Conservation (phyloP, 2,329 filamentous ascomycete genomes). For the Bretziella fagacearum region DNA sequence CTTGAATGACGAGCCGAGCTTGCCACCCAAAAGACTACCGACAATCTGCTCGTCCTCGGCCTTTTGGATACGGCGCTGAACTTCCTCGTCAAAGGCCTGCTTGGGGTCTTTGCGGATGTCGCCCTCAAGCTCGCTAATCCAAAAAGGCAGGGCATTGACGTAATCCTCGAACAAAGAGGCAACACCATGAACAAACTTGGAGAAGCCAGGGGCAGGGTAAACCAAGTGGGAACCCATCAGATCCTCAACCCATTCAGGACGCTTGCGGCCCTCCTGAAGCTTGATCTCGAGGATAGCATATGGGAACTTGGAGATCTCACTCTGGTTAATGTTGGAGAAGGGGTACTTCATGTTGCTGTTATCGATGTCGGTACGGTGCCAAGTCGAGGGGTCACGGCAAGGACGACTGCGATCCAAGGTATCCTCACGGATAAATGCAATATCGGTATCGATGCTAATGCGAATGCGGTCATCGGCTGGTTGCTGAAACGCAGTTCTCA, state of each 20-base stretch:
- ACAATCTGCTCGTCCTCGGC: slow-evolving; percentile 80
- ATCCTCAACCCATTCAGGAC: slow-evolving; percentile 75
- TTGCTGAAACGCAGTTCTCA: slow-evolving; percentile 89
- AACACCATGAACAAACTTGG: slow-evolving; percentile 90
- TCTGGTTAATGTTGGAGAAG: slow-evolving; percentile 72
- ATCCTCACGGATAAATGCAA: slow-evolving; percentile 70
- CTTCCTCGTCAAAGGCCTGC: slow-evolving; percentile 77
- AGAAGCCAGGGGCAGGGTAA: slow-evolving; percentile 77
- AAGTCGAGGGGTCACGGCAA: slow-evolving; percentile 71
- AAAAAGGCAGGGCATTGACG: slow-evolving; percentile 92
- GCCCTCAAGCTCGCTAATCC: slow-evolving; percentile 77
- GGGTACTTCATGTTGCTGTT: slow-evolving; percentile 67
- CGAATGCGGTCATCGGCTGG: slow-evolving; percentile 79
- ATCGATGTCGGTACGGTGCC: slow-evolving; percentile 88
- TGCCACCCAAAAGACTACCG: slow-evolving; percentile 62
- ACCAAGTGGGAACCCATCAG: slow-evolving; percentile 86
- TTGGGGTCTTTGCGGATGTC: slow-evolving; percentile 92
- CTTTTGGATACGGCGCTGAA: slow-evolving; percentile 61
- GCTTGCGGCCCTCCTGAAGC: slow-evolving; percentile 55
- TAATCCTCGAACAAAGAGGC: slow-evolving; percentile 87
- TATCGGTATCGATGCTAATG: slow-evolving; percentile 80
- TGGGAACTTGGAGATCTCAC: slow-evolving; percentile 80
- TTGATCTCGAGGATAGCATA: slow-evolving; percentile 89
- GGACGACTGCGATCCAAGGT: slow-evolving; percentile 67
- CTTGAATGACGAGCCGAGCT: slow-evolving; percentile 36